Conservation (phyloP, 2,329 filamentous ascomycete species). For the Atkinsonella hypoxylon region DNA sequence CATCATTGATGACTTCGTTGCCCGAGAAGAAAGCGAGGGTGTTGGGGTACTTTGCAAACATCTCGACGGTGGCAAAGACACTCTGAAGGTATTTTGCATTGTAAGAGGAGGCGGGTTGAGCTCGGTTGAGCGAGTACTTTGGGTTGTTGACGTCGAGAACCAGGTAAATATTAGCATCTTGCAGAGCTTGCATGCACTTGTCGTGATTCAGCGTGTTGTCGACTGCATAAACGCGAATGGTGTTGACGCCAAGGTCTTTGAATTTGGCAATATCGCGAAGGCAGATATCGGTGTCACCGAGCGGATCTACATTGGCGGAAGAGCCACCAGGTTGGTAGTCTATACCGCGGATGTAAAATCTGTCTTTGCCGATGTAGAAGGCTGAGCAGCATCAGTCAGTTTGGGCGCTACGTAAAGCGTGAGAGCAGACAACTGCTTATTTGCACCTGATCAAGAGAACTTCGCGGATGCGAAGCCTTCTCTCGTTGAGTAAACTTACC, state of each 20-base stretch:
- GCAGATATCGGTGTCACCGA: conserved; percentile 59
- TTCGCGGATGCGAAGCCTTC: too few relatives aligned
- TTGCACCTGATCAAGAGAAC: too few relatives aligned
- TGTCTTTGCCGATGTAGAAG: conserved; percentile 39
- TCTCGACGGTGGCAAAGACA: conserved; percentile 80
- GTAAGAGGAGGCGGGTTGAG: conserved; percentile 66
- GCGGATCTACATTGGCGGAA: conserved; percentile 52
- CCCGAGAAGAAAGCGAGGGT: conserved; percentile 78
- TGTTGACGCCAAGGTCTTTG: conserved; percentile 79
- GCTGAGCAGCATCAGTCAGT: conserved; percentile 23
- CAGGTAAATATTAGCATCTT: conserved; percentile 81
- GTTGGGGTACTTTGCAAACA: conserved; percentile 73
- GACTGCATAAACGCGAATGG: conserved; percentile 82
- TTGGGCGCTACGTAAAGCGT: background rate
- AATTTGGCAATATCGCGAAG: conserved; percentile 71
- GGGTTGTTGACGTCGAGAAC: conserved; percentile 87
- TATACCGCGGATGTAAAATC: conserved; percentile 49
- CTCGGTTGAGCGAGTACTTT: conserved; percentile 76
- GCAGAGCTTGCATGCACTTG: conserved; percentile 70
- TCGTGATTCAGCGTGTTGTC: conserved; percentile 78
- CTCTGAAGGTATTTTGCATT: conserved; percentile 74
- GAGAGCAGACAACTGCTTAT: background rate
- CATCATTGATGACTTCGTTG: conserved; percentile 68
- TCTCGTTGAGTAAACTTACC: conserved; percentile 25
- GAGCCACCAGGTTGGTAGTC: conserved; percentile 54